These are phyloP conservation scores for Penicillium digitatum DNA, from an alignment of 2,329 filamentous ascomycete species.

Conservation along the genomic window DNA sequence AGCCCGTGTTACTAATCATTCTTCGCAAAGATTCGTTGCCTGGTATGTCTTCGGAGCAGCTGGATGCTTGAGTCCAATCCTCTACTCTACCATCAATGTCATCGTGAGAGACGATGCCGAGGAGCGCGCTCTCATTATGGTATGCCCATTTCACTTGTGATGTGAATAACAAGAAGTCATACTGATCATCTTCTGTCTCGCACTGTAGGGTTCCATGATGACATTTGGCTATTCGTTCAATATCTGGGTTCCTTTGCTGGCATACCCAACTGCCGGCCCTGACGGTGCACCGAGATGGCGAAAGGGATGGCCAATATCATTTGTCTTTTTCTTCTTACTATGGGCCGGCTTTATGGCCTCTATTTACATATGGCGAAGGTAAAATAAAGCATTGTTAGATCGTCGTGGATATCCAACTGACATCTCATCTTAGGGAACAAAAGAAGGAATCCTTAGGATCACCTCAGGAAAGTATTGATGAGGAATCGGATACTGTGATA, in stretches of 20 bases:
- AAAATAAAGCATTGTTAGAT: not conserved
- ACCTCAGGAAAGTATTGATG: slow-evolving; percentile 5
- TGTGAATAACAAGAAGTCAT: not conserved
- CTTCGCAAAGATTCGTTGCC: slow-evolving; percentile 35
- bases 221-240: slow-evolving; percentile 47
- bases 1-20: not conserved
- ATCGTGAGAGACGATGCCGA: slow-evolving; percentile 41
- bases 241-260: slow-evolving; percentile 45
- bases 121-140: slow-evolving; percentile 39
- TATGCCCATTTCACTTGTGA: not conserved
- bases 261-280: slow-evolving; percentile 43
- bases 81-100: slow-evolving; percentile 46
- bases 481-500: slow-evolving; percentile 14
- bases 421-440: slow-evolving; percentile 1
- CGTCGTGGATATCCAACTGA: not conserved
- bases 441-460: not conserved
- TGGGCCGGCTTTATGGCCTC: slow-evolving; percentile 35
- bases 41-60: slow-evolving; percentile 43
- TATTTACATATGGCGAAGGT: slow-evolving; percentile 22
- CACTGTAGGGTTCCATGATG: slow-evolving; percentile 44
- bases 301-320: slow-evolving; percentile 48
- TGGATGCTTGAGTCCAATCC: slow-evolving; percentile 42
- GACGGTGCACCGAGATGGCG: slow-evolving; percentile 47
- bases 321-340: slow-evolving; percentile 46
- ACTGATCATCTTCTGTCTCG: not conserved